phyloP scores from a whole-genome alignment of 108 stramenopile genomes.

The Skeletonema costatum region DNA sequence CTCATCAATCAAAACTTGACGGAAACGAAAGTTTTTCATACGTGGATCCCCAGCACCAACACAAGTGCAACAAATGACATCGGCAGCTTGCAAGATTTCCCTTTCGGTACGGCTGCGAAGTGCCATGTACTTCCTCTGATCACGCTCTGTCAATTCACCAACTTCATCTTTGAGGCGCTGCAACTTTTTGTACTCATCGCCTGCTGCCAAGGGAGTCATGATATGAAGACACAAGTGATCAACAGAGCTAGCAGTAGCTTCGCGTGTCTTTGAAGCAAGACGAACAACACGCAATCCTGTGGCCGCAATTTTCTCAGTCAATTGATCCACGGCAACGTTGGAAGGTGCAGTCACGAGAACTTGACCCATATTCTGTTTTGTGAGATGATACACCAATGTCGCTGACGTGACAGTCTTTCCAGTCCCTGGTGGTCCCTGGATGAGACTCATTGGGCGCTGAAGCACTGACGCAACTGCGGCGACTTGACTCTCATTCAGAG shows the following conservation, averaged over 20 bases:
- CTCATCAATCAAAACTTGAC: slow-evolving; percentile 98
- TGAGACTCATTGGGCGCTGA: slow-evolving; percentile 92
- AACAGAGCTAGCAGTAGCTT: slow-evolving; percentile 81
- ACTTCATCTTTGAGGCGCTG: slow-evolving; percentile 93
- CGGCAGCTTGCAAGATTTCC: slow-evolving; percentile 97
- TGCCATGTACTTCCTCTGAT: slow-evolving; percentile 90
- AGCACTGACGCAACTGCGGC: slow-evolving; percentile 89
- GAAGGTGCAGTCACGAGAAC: slow-evolving; percentile 97
- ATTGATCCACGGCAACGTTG: slow-evolving; percentile 98
- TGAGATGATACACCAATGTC: slow-evolving; percentile 96
- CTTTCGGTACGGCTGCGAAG: slow-evolving; percentile 82
- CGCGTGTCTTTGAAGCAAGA: slow-evolving; percentile 93
- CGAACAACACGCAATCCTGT: slow-evolving; percentile 96
- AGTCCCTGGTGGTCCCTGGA: slow-evolving; percentile 96
- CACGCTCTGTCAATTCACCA: slow-evolving; percentile 92
- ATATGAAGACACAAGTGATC: slow-evolving; percentile 93
- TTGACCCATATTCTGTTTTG: slow-evolving; percentile 93
- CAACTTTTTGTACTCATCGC: slow-evolving; percentile 92
- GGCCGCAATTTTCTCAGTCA: slow-evolving; percentile 96
- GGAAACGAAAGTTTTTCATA: slow-evolving; percentile 93
- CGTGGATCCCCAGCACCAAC: slow-evolving; percentile 98
- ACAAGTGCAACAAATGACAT: slow-evolving; percentile 99
- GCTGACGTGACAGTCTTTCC: slow-evolving; percentile 98
- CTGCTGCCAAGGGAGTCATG: slow-evolving; percentile 85
- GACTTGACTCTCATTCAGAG: slow-evolving; percentile 96